Evolutionary conservation across 306 rosid species (phyloP), one percentile per base, ranked within the genome.

Genomic region (Alnus rubra): DNA sequence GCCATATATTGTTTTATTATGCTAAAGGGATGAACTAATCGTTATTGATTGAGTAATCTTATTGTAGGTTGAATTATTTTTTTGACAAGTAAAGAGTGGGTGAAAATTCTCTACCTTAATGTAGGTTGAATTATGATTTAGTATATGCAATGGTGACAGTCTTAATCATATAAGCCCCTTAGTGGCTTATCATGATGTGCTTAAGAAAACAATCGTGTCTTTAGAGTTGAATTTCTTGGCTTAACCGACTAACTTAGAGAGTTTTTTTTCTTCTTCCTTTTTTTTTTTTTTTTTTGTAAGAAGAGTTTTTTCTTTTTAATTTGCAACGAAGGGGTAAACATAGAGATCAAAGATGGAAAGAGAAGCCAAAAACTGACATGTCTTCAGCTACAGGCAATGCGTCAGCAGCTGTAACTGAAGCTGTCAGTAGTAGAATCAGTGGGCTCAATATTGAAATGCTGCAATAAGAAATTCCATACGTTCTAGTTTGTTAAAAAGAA

Each of bases 311-410:
- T 37, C 79, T 71, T 76, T 56, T 70, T 33, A 33, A 18, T 62
- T 80, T 89, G 87, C 91, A 95, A 98, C 82, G 30, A 79, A 80
- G 42, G 45, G 88, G 72, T 53, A 82, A 71, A 3, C 48, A 58
- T 76, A 59, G 50, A 37, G 89, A 80, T 72, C 88, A 69, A 48
- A 64, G 19, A 67, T 84, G 88, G 88, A 74, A 79, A 35, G 84
- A 74, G 78, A 83, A 87, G 47, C 42, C 86, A 15, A 77, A 81
- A 76, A 64, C 84, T 10, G 84, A 78, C 42, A 75, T 28, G 75
- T 44, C 63, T 16, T 74, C 88, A 1, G 82, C 86, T 42, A 4
- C 67, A 49, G 86, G 79, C 68, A 81, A 77, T 58, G 73, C 78
- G 7, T 52, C 82, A 14, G 86, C 74, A 59, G 79, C 77, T 65